Percentiles rank a stretch among this genome's conserved stretches.
Conservation (phyloP, 1,139 yeast genomes). For the Magnusiomyces sp. region DNA sequence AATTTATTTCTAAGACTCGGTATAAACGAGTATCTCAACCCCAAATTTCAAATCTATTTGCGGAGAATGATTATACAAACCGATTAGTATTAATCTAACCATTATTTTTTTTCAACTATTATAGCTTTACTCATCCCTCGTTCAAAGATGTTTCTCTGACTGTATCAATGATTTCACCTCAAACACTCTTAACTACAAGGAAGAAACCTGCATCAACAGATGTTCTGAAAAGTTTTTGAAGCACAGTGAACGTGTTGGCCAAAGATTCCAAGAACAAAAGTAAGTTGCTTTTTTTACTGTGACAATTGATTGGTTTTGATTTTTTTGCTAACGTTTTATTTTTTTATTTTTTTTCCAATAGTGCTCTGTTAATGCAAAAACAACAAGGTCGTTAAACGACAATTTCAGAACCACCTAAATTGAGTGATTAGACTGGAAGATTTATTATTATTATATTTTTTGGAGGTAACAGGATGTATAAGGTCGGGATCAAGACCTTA, state of each 20-base stretch:
- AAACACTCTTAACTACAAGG: constrained; percentile 74
- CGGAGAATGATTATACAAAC: constrained; percentile 3
- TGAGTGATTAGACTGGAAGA: no score
- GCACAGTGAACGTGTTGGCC: constrained; percentile 97
- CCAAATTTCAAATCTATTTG: not conserved
- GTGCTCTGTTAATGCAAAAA: constrained; percentile 11
- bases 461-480: no score
- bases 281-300: not conserved
- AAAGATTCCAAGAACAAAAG: constrained; percentile 47
- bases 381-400: constrained; percentile 8
- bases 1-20: no score
- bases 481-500: no score
- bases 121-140: constrained; percentile 75
- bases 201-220: constrained; percentile 74
- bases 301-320: not conserved
- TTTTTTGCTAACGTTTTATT: not conserved
- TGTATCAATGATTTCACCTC: constrained; percentile 98
- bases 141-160: constrained; percentile 92
- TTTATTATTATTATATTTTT: no score
- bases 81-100: not conserved
- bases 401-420: not conserved
- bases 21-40: not conserved
- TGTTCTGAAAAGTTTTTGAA: constrained; percentile 97
- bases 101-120: not conserved
- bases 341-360: not conserved